Evolutionary conservation across 179 eudicot genomes (phyloP).

Genomic region (Camellia oleifera): DNA sequence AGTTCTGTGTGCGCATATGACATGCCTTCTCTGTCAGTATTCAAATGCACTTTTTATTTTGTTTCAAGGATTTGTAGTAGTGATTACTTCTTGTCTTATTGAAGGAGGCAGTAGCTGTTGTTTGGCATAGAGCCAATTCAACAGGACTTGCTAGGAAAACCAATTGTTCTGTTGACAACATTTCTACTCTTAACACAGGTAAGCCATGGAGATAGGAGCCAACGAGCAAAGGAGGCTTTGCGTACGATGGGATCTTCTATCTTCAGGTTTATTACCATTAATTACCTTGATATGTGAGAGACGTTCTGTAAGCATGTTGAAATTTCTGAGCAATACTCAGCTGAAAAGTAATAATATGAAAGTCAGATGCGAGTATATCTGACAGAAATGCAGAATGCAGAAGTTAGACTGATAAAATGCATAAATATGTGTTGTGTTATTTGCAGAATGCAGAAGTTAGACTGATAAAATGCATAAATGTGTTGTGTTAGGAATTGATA

Average conservation of each 20-base stretch:
- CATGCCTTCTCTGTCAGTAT: constrained; percentile 91
- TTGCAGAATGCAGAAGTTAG: too few relatives aligned
- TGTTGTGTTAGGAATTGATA: neutral
- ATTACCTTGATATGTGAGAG: neutral
- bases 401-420: neutral
- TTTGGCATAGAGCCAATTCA: neutral
- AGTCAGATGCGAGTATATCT: neutral
- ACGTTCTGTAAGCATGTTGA: neutral
- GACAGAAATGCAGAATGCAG: neutral
- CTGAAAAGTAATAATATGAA: constrained; percentile 3
- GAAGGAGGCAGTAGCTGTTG: neutral
- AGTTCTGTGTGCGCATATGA: constrained; percentile 95
- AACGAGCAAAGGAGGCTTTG: constrained; percentile 83
- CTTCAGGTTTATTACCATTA: constrained; percentile 57
- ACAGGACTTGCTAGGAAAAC: neutral
- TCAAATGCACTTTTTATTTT: neutral
- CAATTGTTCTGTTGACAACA: constrained; percentile 11
- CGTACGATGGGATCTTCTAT: constrained; percentile 98
- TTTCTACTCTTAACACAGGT: constrained; percentile 34
- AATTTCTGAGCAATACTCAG: neutral
- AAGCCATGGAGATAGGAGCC: constrained; percentile 72
- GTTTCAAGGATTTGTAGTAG: neutral
- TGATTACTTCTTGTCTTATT: too few relatives aligned
- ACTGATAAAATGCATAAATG: too few relatives aligned
- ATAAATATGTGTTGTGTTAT: too few relatives aligned